These are phyloP conservation scores for Centrapalus pauciflorus DNA, from an alignment of 129 eudicot species.

Conservation along the genomic window DNA sequence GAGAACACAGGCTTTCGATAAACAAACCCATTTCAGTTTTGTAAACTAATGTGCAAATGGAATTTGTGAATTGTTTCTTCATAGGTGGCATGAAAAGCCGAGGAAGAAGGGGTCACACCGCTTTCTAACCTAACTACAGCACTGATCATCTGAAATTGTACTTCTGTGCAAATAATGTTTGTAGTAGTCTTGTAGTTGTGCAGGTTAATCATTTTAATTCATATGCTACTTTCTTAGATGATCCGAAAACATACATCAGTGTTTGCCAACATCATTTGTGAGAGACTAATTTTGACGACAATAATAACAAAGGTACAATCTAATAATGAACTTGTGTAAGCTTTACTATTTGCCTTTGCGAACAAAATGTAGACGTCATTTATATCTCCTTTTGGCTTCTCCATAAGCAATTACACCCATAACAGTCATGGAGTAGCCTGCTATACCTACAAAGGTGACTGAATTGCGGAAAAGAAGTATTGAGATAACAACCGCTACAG, in stretches of 20 bases:
- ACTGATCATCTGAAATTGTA: too few relatives aligned
- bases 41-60: too few relatives aligned
- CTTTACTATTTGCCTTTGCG: background rate
- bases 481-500: slow-evolving; percentile 81
- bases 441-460: slow-evolving; percentile 58
- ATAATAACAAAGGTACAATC: too few relatives aligned
- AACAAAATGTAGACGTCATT: slow-evolving; percentile 11
- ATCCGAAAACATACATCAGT: too few relatives aligned
- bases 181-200: too few relatives aligned
- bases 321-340: background rate
- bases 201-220: too few relatives aligned
- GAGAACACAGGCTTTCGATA: background rate
- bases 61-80: background rate
- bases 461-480: slow-evolving; percentile 64
- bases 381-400: slow-evolving; percentile 60
- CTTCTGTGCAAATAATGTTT: too few relatives aligned
- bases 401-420: slow-evolving; percentile 76
- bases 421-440: slow-evolving; percentile 62
- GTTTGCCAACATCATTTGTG: too few relatives aligned
- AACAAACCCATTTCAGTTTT: background rate
- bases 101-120: too few relatives aligned
- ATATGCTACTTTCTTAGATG: too few relatives aligned
- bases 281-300: too few relatives aligned
- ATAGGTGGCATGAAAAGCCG: background rate
- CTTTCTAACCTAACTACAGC: too few relatives aligned